A percentile compares a stretch with the other conserved stretches of the same genome.
phyloP scores from a whole-genome alignment of 768 basidiomycete genomes.

The Lactifluus subvellereus region DNA sequence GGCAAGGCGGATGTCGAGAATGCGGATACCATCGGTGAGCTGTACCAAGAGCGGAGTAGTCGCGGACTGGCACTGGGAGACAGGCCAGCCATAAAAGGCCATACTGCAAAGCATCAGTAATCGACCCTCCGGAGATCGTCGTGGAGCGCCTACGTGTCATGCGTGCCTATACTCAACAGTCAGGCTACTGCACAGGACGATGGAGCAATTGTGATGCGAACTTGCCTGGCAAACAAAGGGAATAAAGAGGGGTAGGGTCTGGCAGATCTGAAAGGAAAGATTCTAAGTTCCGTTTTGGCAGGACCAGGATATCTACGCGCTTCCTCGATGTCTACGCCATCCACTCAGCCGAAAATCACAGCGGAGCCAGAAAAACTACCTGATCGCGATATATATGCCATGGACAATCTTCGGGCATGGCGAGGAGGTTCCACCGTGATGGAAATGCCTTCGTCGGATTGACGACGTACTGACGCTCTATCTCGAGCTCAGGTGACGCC shows the following conservation, averaged over 20 bases:
- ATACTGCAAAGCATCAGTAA: constrained; percentile 40
- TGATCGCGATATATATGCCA: constrained; percentile 54
- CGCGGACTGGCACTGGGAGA: constrained; percentile 79
- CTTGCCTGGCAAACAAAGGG: constrained; percentile 71
- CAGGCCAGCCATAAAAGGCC: constrained; percentile 80
- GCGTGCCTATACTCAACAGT: constrained; percentile 42
- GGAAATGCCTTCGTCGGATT: neutral
- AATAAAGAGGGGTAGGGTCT: constrained; percentile 61
- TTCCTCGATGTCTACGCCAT: constrained; percentile 40
- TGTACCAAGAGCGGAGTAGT: constrained; percentile 59
- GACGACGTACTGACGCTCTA: constrained; percentile 10
- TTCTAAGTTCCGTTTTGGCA: constrained; percentile 53
- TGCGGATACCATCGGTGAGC: constrained; percentile 70
- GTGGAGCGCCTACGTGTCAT: constrained; percentile 50
- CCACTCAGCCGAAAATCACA: neutral
- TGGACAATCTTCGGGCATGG: constrained; percentile 40
- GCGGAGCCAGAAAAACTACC: constrained; percentile 34
- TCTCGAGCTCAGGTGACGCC: constrained; percentile 10
- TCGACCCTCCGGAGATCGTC: neutral
- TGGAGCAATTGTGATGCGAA: constrained; percentile 22
- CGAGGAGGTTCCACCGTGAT: constrained; percentile 31
- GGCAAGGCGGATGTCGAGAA: constrained; percentile 76
- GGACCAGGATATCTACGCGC: constrained; percentile 45
- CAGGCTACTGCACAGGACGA: constrained; percentile 7
- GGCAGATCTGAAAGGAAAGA: constrained; percentile 60